Conservation (phyloP, 1,284 basidiomycete species). For the Malassezia sympodialis region DNA sequence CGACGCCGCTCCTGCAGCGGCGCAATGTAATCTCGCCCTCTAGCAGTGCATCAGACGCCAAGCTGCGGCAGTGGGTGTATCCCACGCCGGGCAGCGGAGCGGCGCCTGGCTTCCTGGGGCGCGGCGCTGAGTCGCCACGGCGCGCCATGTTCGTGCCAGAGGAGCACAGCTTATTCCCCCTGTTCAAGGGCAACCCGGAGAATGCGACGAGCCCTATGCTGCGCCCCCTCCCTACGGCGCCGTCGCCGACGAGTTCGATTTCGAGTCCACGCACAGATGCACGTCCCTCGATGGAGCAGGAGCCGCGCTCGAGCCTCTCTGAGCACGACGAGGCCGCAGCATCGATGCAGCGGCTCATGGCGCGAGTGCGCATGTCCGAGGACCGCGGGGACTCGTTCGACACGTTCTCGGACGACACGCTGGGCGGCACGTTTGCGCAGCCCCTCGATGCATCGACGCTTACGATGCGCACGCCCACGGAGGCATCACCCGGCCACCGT, state of each 20-base stretch:
- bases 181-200: constrained; percentile 7
- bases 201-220: not conserved
- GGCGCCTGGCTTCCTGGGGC: not conserved
- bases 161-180: constrained; percentile 5
- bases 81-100: not conserved
- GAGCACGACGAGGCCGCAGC: not conserved
- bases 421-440: constrained; percentile 18
- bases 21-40: not conserved
- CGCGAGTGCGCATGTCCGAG: constrained; percentile 4
- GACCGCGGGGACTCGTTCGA: constrained; percentile 4
- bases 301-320: not conserved
- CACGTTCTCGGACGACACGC: constrained; percentile 13
- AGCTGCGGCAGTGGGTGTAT: not conserved
- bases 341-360: constrained; percentile 11
- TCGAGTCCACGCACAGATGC: not conserved
- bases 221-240: not conserved
- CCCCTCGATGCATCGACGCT: constrained; percentile 15
- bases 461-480: not conserved
- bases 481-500: constrained; percentile 14
- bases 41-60: not conserved
- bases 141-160: not conserved
- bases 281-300: not conserved
- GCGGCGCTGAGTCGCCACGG: not conserved
- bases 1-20: not conserved
- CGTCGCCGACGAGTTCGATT: constrained; percentile 1